Conservation (phyloP, 352 stramenopile species). For the Globisporangium iwayamae region DNA sequence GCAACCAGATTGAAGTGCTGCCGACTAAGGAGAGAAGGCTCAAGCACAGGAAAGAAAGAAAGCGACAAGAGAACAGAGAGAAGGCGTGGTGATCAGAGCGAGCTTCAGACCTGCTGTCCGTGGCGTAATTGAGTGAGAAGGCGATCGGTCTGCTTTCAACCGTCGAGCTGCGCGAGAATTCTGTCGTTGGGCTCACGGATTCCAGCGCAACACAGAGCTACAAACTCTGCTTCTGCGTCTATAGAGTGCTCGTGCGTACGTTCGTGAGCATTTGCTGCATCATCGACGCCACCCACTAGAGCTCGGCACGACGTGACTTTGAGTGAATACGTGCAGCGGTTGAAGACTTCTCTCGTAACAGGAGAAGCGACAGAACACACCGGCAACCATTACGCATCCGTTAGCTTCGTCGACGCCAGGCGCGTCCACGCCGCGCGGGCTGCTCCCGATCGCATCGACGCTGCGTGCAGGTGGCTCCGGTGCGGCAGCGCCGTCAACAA, state of each 20-base stretch:
- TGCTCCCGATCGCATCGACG: conserved; percentile 4
- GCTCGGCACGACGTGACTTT: neutral
- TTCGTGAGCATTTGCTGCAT: neutral
- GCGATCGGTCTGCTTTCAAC: neutral
- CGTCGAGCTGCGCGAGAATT: too few species aligned
- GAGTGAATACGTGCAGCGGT: neutral
- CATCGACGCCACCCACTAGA: neutral
- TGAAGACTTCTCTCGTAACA: neutral
- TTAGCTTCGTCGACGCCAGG: conserved; percentile 8
- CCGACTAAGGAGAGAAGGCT: neutral
- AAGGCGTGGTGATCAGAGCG: too few species aligned
- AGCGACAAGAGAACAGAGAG: too few species aligned
- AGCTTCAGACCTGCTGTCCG: neutral
- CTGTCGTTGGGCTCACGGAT: neutral
- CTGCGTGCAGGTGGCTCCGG: neutral
- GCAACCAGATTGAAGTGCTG: neutral
- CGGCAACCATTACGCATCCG: conserved; percentile 12
- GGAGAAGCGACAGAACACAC: conserved; percentile 5
- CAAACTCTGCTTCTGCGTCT: neutral
- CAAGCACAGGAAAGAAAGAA: neutral
- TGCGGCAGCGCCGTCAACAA: neutral
- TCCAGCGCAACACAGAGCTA: neutral
- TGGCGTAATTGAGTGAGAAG: neutral
- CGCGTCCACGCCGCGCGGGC: conserved; percentile 13
- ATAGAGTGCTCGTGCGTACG: neutral